Conservation (phyloP, 192 early-diverging fungal species). For the Backusella mclennaniae region DNA sequence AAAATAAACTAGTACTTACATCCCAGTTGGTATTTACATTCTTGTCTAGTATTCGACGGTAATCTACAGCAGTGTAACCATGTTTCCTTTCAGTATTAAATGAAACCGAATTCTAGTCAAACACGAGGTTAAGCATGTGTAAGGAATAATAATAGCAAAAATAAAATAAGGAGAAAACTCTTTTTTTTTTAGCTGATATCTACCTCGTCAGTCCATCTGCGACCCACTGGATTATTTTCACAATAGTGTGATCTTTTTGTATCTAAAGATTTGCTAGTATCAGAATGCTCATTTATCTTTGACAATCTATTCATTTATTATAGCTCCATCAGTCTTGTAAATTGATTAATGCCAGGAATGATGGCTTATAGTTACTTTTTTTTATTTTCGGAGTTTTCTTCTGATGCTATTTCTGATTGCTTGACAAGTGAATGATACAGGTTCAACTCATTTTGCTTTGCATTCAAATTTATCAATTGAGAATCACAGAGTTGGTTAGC, state of each 20-base stretch:
- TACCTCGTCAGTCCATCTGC: constrained; percentile 28
- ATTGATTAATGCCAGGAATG: not conserved
- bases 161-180: not conserved
- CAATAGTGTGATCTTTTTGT: not conserved
- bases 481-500: not conserved
- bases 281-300: not conserved
- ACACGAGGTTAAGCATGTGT: not conserved
- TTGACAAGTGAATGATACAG: constrained; percentile 2
- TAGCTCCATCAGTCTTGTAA: not conserved
- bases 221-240: not conserved
- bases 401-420: not conserved
- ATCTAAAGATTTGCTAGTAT: not conserved
- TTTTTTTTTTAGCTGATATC: not conserved
- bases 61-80: constrained; percentile 1
- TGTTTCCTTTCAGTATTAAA: not conserved
- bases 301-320: not conserved
- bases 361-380: constrained; percentile 4
- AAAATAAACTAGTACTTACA: constrained; percentile 21
- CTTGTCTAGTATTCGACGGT: constrained; percentile 26
- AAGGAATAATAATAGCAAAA: not conserved
- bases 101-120: constrained; percentile 6
- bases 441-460: not conserved
- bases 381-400: constrained; percentile 10
- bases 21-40: constrained; percentile 35
- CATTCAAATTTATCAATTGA: constrained; percentile 3